These are phyloP conservation scores for Mucor racemosus DNA, from an alignment of 371 early-diverging fungal genomes.

Conservation along the genomic window DNA sequence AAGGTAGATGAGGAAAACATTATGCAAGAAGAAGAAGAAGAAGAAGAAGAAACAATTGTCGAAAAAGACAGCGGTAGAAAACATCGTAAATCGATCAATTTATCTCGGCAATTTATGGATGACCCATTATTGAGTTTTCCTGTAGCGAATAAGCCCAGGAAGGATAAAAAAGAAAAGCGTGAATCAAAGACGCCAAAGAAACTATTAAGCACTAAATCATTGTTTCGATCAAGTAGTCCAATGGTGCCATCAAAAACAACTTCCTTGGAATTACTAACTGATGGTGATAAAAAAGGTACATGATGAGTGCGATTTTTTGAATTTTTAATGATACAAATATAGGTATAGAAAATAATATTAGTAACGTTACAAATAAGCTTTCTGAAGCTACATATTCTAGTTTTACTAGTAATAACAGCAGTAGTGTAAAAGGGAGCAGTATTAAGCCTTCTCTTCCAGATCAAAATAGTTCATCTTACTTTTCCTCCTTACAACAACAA, in stretches of 20 bases:
- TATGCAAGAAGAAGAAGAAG: constrained; percentile 1
- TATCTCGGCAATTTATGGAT: constrained; percentile 12
- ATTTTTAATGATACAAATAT: neutral
- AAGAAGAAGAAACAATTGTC: neutral
- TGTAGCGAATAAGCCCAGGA: constrained; percentile 16
- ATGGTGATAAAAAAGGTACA: neutral
- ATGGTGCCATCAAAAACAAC: neutral
- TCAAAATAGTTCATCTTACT: neutral
- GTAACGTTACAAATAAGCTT: neutral
- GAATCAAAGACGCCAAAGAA: neutral
- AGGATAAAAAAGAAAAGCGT: constrained; percentile 6
- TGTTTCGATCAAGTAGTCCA: neutral
- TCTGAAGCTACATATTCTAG: neutral
- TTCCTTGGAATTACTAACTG: neutral
- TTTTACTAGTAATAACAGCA: constrained; percentile 1
- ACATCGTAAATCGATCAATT: constrained; percentile 12
- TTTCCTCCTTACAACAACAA: neutral
- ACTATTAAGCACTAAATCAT: neutral
- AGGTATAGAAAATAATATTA: neutral
- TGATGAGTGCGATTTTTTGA: neutral
- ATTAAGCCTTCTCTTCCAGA: neutral
- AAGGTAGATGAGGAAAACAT: neutral
- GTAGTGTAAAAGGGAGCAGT: neutral
- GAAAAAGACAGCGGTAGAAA: neutral
- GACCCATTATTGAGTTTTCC: constrained; percentile 25